A percentile compares a stretch with the other conserved stretches of the same genome.
phyloP scores from a whole-genome alignment of 805 yeast species.

The Wickerhamomyces hampshirensis region DNA sequence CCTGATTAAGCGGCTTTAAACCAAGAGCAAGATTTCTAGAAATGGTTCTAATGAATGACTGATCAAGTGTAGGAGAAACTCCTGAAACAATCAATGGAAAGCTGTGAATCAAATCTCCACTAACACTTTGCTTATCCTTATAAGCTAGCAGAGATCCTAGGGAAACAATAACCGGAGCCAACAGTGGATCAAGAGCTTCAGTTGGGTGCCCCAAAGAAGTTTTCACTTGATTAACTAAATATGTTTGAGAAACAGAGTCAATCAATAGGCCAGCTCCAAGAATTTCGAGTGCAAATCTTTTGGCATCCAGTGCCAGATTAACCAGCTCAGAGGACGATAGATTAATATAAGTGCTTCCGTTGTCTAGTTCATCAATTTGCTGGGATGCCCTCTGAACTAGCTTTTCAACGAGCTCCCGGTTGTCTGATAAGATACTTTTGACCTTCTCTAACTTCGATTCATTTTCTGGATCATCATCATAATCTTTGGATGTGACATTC shows the following conservation, averaged over 20 bases:
- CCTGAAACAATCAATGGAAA: conserved; percentile 45
- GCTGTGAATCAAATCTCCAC: conserved; percentile 31
- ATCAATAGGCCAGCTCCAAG: conserved; percentile 50
- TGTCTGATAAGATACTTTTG: conserved; percentile 16
- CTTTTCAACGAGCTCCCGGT: conserved; percentile 8
- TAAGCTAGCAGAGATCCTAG: conserved; percentile 51
- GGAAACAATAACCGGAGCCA: conserved; percentile 48
- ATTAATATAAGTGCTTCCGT: conserved; percentile 52
- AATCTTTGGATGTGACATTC: conserved; percentile 12
- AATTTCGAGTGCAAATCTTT: conserved; percentile 53
- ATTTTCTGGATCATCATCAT: conserved; percentile 23
- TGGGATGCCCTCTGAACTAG: conserved; percentile 18
- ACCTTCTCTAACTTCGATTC: conserved; percentile 15
- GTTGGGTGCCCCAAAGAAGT: conserved; percentile 47
- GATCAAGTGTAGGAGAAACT: conserved; percentile 45
- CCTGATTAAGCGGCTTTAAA: conserved; percentile 66
- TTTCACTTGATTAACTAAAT: conserved; percentile 42
- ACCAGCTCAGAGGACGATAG: conserved; percentile 45
- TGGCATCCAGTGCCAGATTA: conserved; percentile 47
- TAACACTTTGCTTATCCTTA: conserved; percentile 28
- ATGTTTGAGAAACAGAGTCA: conserved; percentile 39
- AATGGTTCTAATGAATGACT: conserved; percentile 43
- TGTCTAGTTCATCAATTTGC: conserved; percentile 37
- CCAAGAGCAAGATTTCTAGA: conserved; percentile 62
- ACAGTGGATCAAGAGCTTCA: conserved; percentile 46